These are phyloP conservation scores for Cryphonectria carpinicola DNA, from an alignment of 2,329 filamentous ascomycete genomes.

Conservation along the genomic window DNA sequence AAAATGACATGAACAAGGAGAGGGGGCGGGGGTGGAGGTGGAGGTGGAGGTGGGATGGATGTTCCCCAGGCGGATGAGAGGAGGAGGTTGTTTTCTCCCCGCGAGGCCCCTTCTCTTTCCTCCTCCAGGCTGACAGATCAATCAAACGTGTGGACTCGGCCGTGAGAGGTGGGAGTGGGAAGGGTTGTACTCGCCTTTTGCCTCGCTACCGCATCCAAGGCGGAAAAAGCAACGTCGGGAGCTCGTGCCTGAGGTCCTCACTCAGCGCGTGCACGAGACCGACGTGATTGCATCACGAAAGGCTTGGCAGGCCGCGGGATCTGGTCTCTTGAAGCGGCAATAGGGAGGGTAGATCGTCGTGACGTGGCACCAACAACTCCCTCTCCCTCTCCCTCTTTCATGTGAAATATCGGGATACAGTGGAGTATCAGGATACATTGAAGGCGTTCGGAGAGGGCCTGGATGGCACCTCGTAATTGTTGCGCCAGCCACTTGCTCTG, in stretches of 20 bases:
- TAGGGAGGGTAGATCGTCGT: background rate
- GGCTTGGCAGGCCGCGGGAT: background rate
- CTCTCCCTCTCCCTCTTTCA: background rate
- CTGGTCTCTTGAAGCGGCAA: background rate
- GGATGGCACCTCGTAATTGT: conserved; percentile 1
- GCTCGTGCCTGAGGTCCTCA: background rate
- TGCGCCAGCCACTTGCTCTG: background rate
- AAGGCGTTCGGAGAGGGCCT: background rate
- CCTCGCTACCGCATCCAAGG: background rate
- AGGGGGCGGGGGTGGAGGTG: too few species aligned
- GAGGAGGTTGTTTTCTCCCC: background rate
- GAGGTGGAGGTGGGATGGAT: background rate
- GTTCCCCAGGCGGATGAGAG: background rate
- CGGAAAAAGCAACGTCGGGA: background rate
- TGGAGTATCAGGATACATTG: background rate
- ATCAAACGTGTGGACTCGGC: background rate
- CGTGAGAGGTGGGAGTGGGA: background rate
- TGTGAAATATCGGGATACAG: background rate
- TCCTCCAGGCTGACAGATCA: background rate
- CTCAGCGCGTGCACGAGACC: conserved; percentile 5
- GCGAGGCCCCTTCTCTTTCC: background rate
- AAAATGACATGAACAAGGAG: background rate
- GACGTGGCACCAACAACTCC: background rate
- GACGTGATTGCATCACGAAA: background rate
- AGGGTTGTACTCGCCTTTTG: background rate